phyloP scores from a whole-genome alignment of 768 basidiomycete genomes.

The Cantharellus anzutake region DNA sequence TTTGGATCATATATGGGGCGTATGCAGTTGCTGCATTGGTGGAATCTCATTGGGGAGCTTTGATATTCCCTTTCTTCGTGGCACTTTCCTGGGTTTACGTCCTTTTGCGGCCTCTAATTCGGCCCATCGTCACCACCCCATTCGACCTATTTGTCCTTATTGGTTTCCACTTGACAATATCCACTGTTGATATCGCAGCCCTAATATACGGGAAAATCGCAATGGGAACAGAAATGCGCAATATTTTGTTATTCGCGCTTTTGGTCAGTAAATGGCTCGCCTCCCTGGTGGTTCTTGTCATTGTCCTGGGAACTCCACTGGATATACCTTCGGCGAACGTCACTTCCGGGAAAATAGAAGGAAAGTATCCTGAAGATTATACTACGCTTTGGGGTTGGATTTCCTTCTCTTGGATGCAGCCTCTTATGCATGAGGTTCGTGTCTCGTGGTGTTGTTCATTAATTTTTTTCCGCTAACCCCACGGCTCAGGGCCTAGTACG shows the following conservation, averaged over 20 bases:
- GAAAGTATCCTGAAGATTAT: constrained; percentile 59
- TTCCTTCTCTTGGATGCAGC: constrained; percentile 3
- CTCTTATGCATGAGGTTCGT: not conserved
- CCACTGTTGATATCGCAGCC: constrained; percentile 33
- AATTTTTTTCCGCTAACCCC: constrained; percentile 2
- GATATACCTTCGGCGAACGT: constrained; percentile 30
- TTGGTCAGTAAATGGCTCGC: constrained; percentile 27
- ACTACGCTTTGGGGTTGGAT: constrained; percentile 31
- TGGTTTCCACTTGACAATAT: constrained; percentile 26
- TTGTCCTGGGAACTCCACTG: constrained; percentile 46
- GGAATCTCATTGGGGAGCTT: not conserved
- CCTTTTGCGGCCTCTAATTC: constrained; percentile 31
- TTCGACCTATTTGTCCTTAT: constrained; percentile 46
- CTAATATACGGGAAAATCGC: constrained; percentile 31
- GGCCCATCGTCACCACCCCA: constrained; percentile 37
- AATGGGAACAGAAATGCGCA: constrained; percentile 25
- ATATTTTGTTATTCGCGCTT: constrained; percentile 12
- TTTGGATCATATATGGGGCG: constrained; percentile 41
- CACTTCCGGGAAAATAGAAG: constrained; percentile 24
- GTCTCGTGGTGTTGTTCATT: not conserved
- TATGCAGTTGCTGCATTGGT: constrained; percentile 28
- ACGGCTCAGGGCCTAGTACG: constrained; percentile 24
- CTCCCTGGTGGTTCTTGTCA: constrained; percentile 23
- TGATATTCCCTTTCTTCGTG: constrained; percentile 22
- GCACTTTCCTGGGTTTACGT: constrained; percentile 51